Evolutionary conservation across 2,329 filamentous ascomycete species (phyloP), one percentile per base, ranked within the genome.

Genomic region (Talaromyces marneffei): DNA sequence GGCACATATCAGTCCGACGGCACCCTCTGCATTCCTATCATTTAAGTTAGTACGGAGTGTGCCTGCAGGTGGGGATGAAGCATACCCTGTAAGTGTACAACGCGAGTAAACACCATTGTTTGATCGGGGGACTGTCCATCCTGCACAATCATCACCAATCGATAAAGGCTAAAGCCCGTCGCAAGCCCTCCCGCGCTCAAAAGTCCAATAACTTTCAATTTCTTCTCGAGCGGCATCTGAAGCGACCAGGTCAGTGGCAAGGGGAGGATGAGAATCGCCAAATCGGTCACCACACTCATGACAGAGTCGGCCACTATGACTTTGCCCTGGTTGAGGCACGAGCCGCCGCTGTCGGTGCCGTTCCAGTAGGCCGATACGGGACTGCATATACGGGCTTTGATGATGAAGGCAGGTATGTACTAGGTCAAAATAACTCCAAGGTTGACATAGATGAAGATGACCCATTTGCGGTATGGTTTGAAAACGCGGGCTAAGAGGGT

Each of bases 401-500:
- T 59, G 58, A 75, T 64, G 14, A 74, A 63, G 14, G 72, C 72
- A 48, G 74, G 64, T 44, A 65, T 65, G 57, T 77, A 77, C 67
- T 77, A 77, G 23, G 64, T 35, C 40, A 68, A 66, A 14, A 77
- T 65, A 27, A 70, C 65, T 46, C 62, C 72, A 40, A 76, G 70
- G 60, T 75, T 67, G 62, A 67, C 62, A 63, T 75, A 73, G 37
- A 77, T 73, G 60, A 72, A 68, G 44, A 68, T 66, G 27, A 75
- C 68, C 46, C 71, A 72, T 55, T 62, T 66, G 23, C 67, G 68
- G 62, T 71, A 75, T 1, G 74, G 74, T 14, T 65, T 54, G 68
- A 77, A 77, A 57, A 77, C 71, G 55, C 74, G 71, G 27, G 70
- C 72, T 18, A 77, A 63, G 60, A 77, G 75, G 2, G 72, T 67